These are phyloP conservation scores for Psilocybe azurescens DNA, from an alignment of 768 basidiomycete species.

Conservation along the genomic window DNA sequence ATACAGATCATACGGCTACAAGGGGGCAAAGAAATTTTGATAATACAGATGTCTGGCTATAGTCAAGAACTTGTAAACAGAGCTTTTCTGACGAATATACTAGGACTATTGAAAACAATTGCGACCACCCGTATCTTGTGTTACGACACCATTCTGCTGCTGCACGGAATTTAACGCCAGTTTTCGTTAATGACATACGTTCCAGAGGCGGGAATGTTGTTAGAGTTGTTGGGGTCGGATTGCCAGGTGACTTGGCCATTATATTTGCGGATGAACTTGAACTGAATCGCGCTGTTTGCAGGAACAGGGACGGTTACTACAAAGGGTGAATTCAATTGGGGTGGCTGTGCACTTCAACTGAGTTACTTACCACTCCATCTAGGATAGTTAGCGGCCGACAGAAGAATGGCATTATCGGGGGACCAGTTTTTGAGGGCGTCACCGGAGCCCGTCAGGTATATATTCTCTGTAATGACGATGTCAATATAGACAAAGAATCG, in stretches of 20 bases:
- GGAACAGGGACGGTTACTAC: constrained; percentile 62
- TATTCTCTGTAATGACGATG: constrained; percentile 53
- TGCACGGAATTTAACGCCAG: constrained; percentile 41
- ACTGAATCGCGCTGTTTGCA: constrained; percentile 59
- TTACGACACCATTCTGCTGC: too few relatives aligned
- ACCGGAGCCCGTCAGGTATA: constrained; percentile 69
- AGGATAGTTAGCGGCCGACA: constrained; percentile 64
- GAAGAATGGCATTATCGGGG: constrained; percentile 55
- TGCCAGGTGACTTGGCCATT: constrained; percentile 72
- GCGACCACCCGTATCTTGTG: neutral
- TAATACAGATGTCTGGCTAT: neutral
- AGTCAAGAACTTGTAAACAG: neutral
- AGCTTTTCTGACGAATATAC: too few relatives aligned
- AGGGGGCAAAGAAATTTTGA: neutral
- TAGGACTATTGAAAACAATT: too few relatives aligned
- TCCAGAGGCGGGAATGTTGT: constrained; percentile 55
- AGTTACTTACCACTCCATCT: constrained; percentile 66
- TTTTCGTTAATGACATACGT: constrained; percentile 43
- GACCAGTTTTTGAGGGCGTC: constrained; percentile 64
- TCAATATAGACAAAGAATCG: neutral
- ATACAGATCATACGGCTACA: neutral
- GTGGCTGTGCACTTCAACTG: neutral
- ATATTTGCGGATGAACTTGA: constrained; percentile 72
- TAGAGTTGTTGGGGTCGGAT: constrained; percentile 63
- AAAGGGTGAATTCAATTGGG: constrained; percentile 1